A percentile compares a stretch with the other conserved stretches of the same genome.
Conservation (phyloP, 1,139 yeast species). For the Yamadazyma jaroonii region DNA sequence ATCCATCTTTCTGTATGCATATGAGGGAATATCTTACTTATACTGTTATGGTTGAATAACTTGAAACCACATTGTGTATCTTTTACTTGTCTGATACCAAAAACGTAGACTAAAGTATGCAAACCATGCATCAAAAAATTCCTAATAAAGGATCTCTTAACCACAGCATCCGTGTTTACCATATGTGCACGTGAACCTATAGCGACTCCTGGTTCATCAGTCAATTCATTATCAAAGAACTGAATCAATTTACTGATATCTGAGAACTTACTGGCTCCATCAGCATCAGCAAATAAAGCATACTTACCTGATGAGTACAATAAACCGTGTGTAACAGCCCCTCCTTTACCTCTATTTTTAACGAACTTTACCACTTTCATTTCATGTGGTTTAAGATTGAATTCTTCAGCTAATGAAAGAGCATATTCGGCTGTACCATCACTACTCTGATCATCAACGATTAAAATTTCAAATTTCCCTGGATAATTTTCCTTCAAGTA, state of each 20-base stretch:
- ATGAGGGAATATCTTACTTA: constrained; percentile 69
- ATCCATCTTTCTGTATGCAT: constrained; percentile 99
- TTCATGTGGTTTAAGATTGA: constrained; percentile 52
- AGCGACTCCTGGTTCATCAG: constrained; percentile 44
- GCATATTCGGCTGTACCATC: constrained; percentile 82
- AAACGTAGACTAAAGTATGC: constrained; percentile 79
- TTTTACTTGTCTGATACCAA: constrained; percentile 81
- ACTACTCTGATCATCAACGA: constrained; percentile 88
- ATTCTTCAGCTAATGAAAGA: constrained; percentile 55
- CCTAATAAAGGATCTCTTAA: constrained; percentile 81
- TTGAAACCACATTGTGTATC: constrained; percentile 99
- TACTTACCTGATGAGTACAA: constrained; percentile 70
- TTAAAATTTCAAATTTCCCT: constrained; percentile 64
- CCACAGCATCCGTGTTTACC: constrained; percentile 96
- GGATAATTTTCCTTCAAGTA: constrained; percentile 41
- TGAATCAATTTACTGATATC: constrained; percentile 59
- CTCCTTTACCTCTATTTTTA: constrained; percentile 92
- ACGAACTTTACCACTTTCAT: constrained; percentile 67
- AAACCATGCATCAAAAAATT: constrained; percentile 92
- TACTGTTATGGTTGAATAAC: constrained; percentile 73
- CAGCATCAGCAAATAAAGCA: constrained; percentile 93
- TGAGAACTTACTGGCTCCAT: constrained; percentile 85
- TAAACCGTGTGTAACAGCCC: constrained; percentile 95
- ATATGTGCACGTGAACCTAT: constrained; percentile 96
- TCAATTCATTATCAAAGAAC: constrained; percentile 24